phyloP scores from a whole-genome alignment of 2,329 filamentous ascomycete species.

The Fusarium falciforme region DNA sequence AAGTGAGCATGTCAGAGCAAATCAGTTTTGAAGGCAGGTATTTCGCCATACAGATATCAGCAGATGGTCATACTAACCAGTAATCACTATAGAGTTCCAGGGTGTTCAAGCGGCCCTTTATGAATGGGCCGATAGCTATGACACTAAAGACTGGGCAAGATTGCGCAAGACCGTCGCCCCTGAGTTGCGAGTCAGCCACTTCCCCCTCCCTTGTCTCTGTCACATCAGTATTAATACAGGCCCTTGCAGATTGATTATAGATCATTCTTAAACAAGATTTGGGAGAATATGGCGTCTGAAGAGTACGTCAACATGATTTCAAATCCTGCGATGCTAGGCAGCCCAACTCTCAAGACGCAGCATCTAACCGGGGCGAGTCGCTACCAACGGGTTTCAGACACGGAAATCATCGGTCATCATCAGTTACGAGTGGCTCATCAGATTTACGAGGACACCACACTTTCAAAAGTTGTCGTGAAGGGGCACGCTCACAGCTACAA shows the following conservation, averaged over 20 bases:
- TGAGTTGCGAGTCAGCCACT: neutral
- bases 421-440: neutral
- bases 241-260: neutral
- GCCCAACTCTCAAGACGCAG: neutral
- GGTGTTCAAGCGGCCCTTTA: neutral
- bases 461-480: neutral
- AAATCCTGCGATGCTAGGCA: neutral
- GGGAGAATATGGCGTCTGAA: neutral
- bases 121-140: conserved; percentile 9
- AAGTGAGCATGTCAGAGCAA: neutral
- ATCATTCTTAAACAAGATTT: neutral
- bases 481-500: conserved; percentile 1
- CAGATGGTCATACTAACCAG: neutral
- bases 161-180: neutral
- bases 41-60: too few species aligned
- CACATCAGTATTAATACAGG: neutral
- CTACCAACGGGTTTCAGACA: neutral
- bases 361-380: neutral
- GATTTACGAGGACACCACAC: neutral
- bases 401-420: neutral
- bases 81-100: neutral
- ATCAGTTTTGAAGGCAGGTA: neutral
- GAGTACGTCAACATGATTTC: neutral
- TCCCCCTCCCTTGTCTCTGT: neutral
- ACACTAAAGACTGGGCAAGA: conserved; percentile 12